Evolutionary conservation across 2,329 filamentous ascomycete genomes (phyloP), one percentile per base, ranked within the genome.

Genomic region (Colletotrichum musae): DNA sequence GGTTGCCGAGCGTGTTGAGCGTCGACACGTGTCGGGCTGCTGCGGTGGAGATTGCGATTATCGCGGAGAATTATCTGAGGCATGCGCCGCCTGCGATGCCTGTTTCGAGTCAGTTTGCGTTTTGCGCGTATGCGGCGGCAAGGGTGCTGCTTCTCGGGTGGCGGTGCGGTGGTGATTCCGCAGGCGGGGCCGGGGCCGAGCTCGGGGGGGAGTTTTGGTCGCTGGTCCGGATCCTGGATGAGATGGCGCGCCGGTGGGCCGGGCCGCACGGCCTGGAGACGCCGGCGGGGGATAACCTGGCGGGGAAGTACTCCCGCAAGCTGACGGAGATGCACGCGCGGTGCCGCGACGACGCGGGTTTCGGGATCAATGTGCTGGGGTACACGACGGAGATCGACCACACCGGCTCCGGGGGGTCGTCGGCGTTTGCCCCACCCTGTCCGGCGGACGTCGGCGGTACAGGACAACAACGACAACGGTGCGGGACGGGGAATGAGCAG

Each of bases 1-100:
- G 77, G 6, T 73, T 85, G 6, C 83, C 83, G 13, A 83, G 79
- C 60, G 68, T 75, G 2, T 81, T 77, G 53, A 84, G 82, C 70
- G 79, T 81, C 5, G 83, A 85, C 54, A 85, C 83, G 0, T 85
- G 83, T 68, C 74, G 81, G 39, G 71, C 77, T 1, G 83, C 83
- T 0, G 82, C 82, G 0, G 73, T 78, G 1, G 83, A 85, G 70
- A 84, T 80, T 13, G 78, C 82, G 4, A 79, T 77, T 24, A 85
- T 85, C 47, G 77, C 78, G 1, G 73, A 79, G 6, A 81, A 84
- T 58, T 86, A 83, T 66, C 74, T 85, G 1, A 77, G 79, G 39
- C 75, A 78, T 68, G 75, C 78, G 3, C 72, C 75, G 3, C 43
- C 50, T 1, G 68, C 39, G 4, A 69, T 73, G 3, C 77, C 77